Base-by-base conservation (phyloP, 2,329 filamentous ascomycete genomes). In the Bipolaris sorokiniana region DNA sequence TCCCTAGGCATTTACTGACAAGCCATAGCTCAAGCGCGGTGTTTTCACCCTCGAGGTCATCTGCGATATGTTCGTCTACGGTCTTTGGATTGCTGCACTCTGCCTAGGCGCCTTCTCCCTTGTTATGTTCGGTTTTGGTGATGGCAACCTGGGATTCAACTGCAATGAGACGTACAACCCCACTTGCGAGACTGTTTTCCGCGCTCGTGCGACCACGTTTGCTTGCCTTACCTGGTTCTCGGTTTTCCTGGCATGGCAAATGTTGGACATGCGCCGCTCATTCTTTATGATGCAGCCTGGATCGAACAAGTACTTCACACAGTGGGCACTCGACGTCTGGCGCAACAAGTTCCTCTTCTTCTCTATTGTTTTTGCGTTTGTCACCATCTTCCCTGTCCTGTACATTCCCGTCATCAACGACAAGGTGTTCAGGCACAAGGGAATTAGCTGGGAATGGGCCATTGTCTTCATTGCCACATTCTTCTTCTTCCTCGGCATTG, bases 181-280 rank as follows among this genome's bases (percentile, higher is more conserved):
- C 2, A 53, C 49, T 34, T 75, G 72, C 60, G 63, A 70, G 7
- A 65, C 69, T 15, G 72, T 76, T 2, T 76, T 75, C 67, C 73
- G 73, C 40, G 89, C 89, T 1, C 86, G 90, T 37, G 88, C 88
- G 1, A 90, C 90, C 0, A 89, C 86, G 1, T 92, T 92, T 69
- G 88, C 87, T 41, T 89, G 85, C 63, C 82, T 92, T 45, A 91
- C 89, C 0, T 92, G 89, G 89, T 88, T 88, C 67, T 88, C 88
- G 0, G 82, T 92, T 16, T 90, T 92, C 79, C 81, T 90, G 7
- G 89, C 90, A 1, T 92, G 90, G 90, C 89, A 92, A 72, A 88
- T 91, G 70, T 65, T 62, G 62, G 83, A 90, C 70, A 83, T 89
- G 77, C 87, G 89, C 33, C 85, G 87, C 49, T 88, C 85, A 7